A percentile compares a stretch with the other conserved stretches of the same genome.
Conservation (phyloP, 768 basidiomycete genomes). For the Tulasnella sp. region DNA sequence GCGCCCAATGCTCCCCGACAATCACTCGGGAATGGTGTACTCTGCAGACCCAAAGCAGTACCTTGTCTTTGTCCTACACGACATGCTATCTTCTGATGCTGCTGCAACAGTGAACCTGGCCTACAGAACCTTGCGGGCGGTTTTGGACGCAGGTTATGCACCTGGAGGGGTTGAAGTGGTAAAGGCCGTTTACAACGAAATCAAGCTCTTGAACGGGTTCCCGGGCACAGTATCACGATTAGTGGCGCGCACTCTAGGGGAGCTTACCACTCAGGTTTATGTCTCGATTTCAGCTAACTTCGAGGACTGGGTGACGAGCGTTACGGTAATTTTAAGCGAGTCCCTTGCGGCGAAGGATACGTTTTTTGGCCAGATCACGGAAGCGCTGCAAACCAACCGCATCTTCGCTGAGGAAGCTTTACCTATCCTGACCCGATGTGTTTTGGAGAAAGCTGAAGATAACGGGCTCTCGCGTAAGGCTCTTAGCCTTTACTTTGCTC, state of each 20-base stretch:
- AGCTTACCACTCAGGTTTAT: background rate
- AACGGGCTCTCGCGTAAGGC: constrained; percentile 17
- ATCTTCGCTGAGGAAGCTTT: constrained; percentile 56
- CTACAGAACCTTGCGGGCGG: constrained; percentile 53
- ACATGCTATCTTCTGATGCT: constrained; percentile 46
- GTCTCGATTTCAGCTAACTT: constrained; percentile 33
- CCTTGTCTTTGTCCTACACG: constrained; percentile 44
- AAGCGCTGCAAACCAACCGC: constrained; percentile 45
- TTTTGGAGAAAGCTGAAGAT: constrained; percentile 34
- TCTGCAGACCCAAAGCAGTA: background rate
- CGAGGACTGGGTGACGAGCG: constrained; percentile 47
- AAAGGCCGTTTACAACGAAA: background rate
- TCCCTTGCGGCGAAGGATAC: constrained; percentile 41
- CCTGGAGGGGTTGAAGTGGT: background rate
- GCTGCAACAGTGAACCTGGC: constrained; percentile 43
- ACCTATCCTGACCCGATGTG: constrained; percentile 62
- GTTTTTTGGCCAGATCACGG: constrained; percentile 59
- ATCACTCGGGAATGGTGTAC: constrained; percentile 23
- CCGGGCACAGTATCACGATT: background rate
- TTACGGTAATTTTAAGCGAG: constrained; percentile 50
- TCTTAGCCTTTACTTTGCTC: constrained; percentile 47
- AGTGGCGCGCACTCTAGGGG: background rate
- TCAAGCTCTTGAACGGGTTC: constrained; percentile 2
- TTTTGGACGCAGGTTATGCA: constrained; percentile 31
- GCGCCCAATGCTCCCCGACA: constrained; percentile 34